Evolutionary conservation across 1,284 basidiomycete species (phyloP), one percentile per base, ranked within the genome.

Genomic region (Leccinum subrobustum): DNA sequence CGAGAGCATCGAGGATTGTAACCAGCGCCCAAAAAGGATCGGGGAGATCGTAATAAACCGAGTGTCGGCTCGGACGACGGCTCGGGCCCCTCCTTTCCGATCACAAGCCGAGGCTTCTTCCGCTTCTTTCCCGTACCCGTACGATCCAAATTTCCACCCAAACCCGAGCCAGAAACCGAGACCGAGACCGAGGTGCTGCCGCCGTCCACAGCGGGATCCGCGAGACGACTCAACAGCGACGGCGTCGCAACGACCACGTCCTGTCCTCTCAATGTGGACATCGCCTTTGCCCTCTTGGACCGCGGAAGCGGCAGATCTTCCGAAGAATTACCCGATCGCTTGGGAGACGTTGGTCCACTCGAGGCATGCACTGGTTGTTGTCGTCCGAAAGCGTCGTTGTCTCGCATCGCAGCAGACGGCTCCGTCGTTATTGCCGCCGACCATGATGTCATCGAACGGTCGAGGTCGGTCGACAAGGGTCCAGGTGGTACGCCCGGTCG

Each of bases 181-280:
- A 47, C 12, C 44, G 20, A 47, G 44, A 47, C 20, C 44, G 20
- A 47, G 44, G 20, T 47, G 44, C 44, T 47, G 44, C 44, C 44
- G 52, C 64, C 47, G 29, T 69, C 70, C 42, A 63, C 72, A 60
- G 69, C 61, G 48, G 23, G 14, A 52, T 72, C 68, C 53, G 68
- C 72, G 57, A 72, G 69, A 39, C 73, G 72, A 57, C 71, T 75
- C 44, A 75, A 58, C 54, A 75, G 59, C 35, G 73, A 75, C 47
- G 67, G 67, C 7, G 60, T 23, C 20, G 44, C 44, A 20, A 47
- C 44, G 11, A 47, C 44, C 20, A 37, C 59, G 25, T 69, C 69
- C 48, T 63, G 71, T 61, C 64, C 67, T 59, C 48, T 66, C 56
- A 47, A 23, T 47, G 44, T 23, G 44, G 65, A 27, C 31, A 57